Evolutionary conservation across 352 stramenopile species (phyloP).

Genomic region (Phytophthora citrophthora): DNA sequence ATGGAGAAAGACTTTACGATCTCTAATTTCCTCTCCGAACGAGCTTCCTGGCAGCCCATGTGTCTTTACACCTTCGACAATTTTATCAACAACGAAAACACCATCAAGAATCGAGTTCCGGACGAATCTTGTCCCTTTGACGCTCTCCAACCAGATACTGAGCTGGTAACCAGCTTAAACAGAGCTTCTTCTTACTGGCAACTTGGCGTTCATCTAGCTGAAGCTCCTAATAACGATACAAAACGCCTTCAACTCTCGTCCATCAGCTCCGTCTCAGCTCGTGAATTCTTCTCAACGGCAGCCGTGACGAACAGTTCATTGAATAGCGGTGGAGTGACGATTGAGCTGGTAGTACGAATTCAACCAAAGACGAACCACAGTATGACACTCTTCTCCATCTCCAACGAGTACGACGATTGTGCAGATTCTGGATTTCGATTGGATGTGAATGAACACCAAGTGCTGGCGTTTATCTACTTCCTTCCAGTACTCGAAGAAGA

Average conservation of each 20-base stretch:
- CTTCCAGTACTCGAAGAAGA: slow-evolving; percentile 48
- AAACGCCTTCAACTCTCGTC: slow-evolving; percentile 63
- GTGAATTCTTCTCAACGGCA: slow-evolving; percentile 56
- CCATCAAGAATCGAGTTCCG: slow-evolving; percentile 22
- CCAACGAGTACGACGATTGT: slow-evolving; percentile 67
- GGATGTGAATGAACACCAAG: slow-evolving; percentile 60
- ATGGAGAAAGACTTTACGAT: slow-evolving; percentile 13
- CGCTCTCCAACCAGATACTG: slow-evolving; percentile 54
- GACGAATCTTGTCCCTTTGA: slow-evolving; percentile 60
- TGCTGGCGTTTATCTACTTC: slow-evolving; percentile 71
- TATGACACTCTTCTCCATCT: slow-evolving; percentile 81
- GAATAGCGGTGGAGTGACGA: slow-evolving; percentile 48
- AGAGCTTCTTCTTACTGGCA: slow-evolving; percentile 34
- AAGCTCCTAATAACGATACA: slow-evolving; percentile 33
- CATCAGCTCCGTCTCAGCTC: slow-evolving; percentile 47
- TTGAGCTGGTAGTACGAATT: slow-evolving; percentile 70
- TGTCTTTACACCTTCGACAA: slow-evolving; percentile 48
- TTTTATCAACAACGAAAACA: slow-evolving; percentile 9
- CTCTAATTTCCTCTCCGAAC: slow-evolving; percentile 30
- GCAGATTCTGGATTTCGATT: slow-evolving; percentile 72
- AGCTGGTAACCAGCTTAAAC: slow-evolving; percentile 56
- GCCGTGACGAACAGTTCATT: slow-evolving; percentile 24
- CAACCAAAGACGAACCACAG: slow-evolving; percentile 40
- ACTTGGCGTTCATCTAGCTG: slow-evolving; percentile 49
- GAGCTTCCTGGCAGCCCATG: slow-evolving; percentile 31